Evolutionary conservation across 805 yeast species (phyloP).

Genomic region (Ogataea neopini): DNA sequence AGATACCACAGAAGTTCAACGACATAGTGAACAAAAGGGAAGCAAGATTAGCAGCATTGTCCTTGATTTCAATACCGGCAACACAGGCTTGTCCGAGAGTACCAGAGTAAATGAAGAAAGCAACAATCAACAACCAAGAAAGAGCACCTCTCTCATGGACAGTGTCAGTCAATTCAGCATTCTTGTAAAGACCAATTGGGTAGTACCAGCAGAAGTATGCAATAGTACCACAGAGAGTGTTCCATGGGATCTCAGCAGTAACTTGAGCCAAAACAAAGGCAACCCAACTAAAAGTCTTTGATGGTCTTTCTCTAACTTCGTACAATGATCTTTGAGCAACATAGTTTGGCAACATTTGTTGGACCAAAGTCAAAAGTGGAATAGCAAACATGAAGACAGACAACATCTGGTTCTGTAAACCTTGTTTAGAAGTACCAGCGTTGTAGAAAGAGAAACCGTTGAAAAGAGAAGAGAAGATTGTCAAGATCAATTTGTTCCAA

Average conservation of each 20-base stretch:
- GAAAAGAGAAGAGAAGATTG: constrained; percentile 54
- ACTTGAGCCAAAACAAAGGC: constrained; percentile 63
- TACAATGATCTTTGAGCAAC: constrained; percentile 63
- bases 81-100: constrained; percentile 59
- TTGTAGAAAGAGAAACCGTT: constrained; percentile 72
- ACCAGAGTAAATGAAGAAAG: constrained; percentile 55
- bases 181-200: constrained; percentile 65
- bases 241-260: constrained; percentile 68
- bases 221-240: constrained; percentile 59
- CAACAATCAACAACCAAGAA: constrained; percentile 40
- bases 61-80: constrained; percentile 59
- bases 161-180: constrained; percentile 52
- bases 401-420: constrained; percentile 82
- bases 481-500: constrained; percentile 57
- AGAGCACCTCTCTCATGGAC: constrained; percentile 58
- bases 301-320: constrained; percentile 73
- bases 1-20: constrained; percentile 76
- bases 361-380: constrained; percentile 54
- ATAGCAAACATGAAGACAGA: constrained; percentile 68
- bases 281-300: constrained; percentile 68
- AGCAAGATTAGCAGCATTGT: constrained; percentile 64
- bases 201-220: constrained; percentile 68
- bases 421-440: constrained; percentile 60
- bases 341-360: constrained; percentile 65
- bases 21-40: constrained; percentile 59